Evolutionary conservation across 2,329 filamentous ascomycete genomes (phyloP), one percentile per base, ranked within the genome.

Genomic region (Neoarthrinium moseri): DNA sequence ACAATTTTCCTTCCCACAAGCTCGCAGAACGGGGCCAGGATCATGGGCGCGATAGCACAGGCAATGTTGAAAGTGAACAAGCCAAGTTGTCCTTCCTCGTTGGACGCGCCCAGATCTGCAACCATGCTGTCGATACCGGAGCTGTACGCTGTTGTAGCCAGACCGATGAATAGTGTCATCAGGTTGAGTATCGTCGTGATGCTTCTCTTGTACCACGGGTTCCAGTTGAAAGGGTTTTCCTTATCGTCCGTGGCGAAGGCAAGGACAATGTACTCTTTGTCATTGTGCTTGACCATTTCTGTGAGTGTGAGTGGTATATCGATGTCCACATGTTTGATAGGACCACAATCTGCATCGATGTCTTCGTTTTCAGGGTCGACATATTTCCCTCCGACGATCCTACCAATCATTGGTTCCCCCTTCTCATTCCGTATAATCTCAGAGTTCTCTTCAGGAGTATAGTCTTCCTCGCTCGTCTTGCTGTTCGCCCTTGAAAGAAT

Each of bases 141-240:
- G 43, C 68, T 73, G 62, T 77, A 78, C 10, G 73, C 72, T 4
- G 74, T 77, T 5, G 74, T 77, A n/a, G 74, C 74, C 12, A 77
- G 65, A 58, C 74, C 74, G 47, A 77, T 75, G 60, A 76, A 77
- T 7, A 78, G 63, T 2, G 74, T 77, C 74, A 77, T 78, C 11
- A 73, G 51, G 53, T 73, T 75, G 12, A 78, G 68, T 35, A 75
- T 65, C 4, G 65, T 50, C 3, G 71, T 71, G 51, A 77, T 72
- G 51, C 70, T 68, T 4, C 65, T 61, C 60, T 76, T 77, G 47
- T 68, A 64, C 42, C 58, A 63, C 2, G 56, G 53, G 32, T 63
- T 66, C 70, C 71, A 78, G 57, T 78, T 77, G 66, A 76, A 77
- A 0, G 75, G 75, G 51, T 78, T 75, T 54, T 75, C 67, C 17